Evolutionary conservation across 2,329 filamentous ascomycete species (phyloP).

Genomic region (Capronia coronata): DNA sequence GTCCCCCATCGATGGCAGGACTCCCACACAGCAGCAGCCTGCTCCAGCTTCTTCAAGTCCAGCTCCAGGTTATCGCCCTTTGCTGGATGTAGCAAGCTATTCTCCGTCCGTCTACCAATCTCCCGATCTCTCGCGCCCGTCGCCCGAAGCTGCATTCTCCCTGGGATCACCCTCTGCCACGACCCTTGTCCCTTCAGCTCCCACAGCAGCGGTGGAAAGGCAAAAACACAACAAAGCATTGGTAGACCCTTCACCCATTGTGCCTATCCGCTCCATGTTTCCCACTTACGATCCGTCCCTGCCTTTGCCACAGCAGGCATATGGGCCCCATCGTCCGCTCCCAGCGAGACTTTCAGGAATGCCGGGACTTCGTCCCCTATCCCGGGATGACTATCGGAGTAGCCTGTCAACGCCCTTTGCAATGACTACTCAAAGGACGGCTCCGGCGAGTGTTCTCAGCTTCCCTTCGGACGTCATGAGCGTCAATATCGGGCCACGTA

Average conservation of each 20-base stretch:
- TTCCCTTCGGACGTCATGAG: conserved; percentile 37
- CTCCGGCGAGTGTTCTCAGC: conserved; percentile 39
- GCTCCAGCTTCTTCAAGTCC: background rate
- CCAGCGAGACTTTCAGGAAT: conserved; percentile 16
- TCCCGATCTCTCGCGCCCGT: conserved; percentile 7
- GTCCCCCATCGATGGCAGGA: conserved; percentile 26
- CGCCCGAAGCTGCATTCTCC: conserved; percentile 19
- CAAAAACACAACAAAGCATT: conserved; percentile 7
- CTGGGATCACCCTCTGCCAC: conserved; percentile 19
- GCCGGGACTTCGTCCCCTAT: conserved; percentile 6
- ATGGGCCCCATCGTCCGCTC: conserved; percentile 31
- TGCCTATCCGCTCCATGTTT: conserved; percentile 43
- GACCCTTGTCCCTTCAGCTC: conserved; percentile 15
- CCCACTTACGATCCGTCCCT: conserved; percentile 39
- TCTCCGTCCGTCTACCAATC: conserved; percentile 23
- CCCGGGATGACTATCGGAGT: conserved; percentile 30
- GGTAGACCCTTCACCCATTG: conserved; percentile 30
- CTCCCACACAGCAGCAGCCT: conserved; percentile 10
- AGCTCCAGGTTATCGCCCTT: conserved; percentile 1
- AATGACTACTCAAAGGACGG: conserved; percentile 36
- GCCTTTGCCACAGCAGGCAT: conserved; percentile 35
- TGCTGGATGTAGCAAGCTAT: conserved; percentile 16
- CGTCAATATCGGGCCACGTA: conserved; percentile 31
- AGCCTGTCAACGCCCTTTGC: conserved; percentile 33
- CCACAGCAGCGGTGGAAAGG: background rate